A percentile compares a stretch with the other conserved stretches of the same genome.
Evolutionary conservation across 2,329 filamentous ascomycete species (phyloP).

Genomic region (Claviceps spartinae): DNA sequence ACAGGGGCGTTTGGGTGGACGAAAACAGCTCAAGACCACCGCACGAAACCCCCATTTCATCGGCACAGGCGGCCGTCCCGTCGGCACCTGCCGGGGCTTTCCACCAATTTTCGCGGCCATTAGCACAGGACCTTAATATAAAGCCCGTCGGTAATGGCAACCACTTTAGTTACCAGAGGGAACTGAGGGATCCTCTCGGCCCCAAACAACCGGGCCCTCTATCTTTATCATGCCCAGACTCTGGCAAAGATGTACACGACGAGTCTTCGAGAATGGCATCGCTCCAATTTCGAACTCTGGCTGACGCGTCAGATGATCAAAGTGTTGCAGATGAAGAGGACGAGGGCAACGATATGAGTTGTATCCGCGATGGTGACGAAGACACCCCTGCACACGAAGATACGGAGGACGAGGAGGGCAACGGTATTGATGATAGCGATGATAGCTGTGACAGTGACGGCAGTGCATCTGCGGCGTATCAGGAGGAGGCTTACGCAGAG

Average conservation of each 20-base stretch:
- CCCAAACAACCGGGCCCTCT: conserved; percentile 24
- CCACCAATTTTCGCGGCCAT: conserved; percentile 16
- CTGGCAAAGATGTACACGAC: conserved; percentile 10
- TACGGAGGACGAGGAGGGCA: background rate
- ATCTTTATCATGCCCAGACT: conserved; percentile 18
- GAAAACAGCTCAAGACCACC: conserved; percentile 30
- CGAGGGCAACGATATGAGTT: background rate
- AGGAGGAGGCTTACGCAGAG: background rate
- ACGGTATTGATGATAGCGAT: background rate
- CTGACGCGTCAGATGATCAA: background rate
- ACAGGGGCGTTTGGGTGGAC: conserved; percentile 10
- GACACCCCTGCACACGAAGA: background rate
- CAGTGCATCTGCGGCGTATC: background rate
- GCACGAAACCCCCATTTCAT: conserved; percentile 31
- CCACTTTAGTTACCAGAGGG: conserved; percentile 27
- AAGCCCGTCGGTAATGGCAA: conserved; percentile 28
- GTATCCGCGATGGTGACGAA: background rate
- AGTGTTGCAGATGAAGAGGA: background rate
- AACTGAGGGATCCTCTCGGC: conserved; percentile 16
- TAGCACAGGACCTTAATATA: conserved; percentile 26
- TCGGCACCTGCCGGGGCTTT: conserved; percentile 20
- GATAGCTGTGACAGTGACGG: background rate
- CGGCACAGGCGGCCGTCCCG: conserved; percentile 21
- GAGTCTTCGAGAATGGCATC: conserved; percentile 2
- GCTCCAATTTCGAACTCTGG: background rate